Percentiles rank a stretch among this genome's conserved stretches.
Conservation (phyloP, 495 filamentous ascomycete species). For the Podospora anserina region DNA sequence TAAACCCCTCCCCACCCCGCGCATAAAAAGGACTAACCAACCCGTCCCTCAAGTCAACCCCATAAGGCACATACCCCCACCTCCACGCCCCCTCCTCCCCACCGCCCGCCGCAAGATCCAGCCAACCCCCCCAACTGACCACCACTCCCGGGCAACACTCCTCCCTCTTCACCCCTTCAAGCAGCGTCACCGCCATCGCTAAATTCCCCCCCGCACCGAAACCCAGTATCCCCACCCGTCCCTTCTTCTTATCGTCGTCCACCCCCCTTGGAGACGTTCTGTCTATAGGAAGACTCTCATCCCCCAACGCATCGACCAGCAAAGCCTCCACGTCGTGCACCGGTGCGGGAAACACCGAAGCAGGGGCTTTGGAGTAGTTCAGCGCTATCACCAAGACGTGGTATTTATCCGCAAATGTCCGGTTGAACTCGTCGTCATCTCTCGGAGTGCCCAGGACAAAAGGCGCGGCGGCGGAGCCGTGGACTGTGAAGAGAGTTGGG, state of each 20-base stretch:
- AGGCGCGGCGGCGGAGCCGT: slow-evolving; percentile 31
- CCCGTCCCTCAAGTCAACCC: slow-evolving; percentile 28
- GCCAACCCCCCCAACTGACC: neutral
- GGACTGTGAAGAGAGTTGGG: slow-evolving; percentile 38
- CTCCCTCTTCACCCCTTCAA: slow-evolving; percentile 26
- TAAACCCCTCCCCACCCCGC: slow-evolving; percentile 23
- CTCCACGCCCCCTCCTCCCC: neutral
- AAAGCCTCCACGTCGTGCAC: slow-evolving; percentile 37
- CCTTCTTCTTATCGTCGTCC: slow-evolving; percentile 24
- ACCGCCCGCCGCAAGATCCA: slow-evolving; percentile 20
- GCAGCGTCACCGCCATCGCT: slow-evolving; percentile 31
- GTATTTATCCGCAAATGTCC: slow-evolving; percentile 32
- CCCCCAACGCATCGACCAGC: slow-evolving; percentile 32
- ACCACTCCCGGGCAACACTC: neutral
- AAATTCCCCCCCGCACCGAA: slow-evolving; percentile 40
- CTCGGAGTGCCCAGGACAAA: slow-evolving; percentile 32
- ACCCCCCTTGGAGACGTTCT: slow-evolving; percentile 13
- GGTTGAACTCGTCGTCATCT: slow-evolving; percentile 42
- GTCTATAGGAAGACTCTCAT: slow-evolving; percentile 40
- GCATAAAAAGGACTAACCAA: slow-evolving; percentile 35
- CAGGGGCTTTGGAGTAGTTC: slow-evolving; percentile 40
- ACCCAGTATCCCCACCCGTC: slow-evolving; percentile 33
- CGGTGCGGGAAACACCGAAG: slow-evolving; percentile 33
- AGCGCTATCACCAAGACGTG: slow-evolving; percentile 35
- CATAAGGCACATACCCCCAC: slow-evolving; percentile 38